phyloP scores from a whole-genome alignment of 164 flowering plant genomes.

The Kingdonia uniflora region DNA sequence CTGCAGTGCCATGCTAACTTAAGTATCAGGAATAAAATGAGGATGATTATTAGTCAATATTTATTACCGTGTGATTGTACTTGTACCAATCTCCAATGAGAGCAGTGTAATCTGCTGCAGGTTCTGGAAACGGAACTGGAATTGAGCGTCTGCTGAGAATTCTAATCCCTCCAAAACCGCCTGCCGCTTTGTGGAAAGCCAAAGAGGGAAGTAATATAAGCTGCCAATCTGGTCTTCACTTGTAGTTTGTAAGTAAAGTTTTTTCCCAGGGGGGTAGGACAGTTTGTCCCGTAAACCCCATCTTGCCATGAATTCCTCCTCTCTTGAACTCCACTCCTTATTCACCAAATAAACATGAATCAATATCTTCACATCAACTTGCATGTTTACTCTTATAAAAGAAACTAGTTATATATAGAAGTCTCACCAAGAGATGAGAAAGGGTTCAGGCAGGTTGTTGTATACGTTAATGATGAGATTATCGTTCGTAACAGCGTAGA shows the following conservation, averaged over 20 bases:
- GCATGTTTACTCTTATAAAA: background rate
- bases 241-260: slow-evolving; percentile 2
- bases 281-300: slow-evolving; percentile 1
- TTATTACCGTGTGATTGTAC: background rate
- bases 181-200: background rate
- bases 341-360: no score
- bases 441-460: slow-evolving; percentile 79
- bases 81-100: slow-evolving; percentile 6
- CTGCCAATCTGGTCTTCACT: slow-evolving; percentile 1
- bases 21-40: background rate
- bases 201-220: background rate
- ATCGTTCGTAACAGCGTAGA: slow-evolving; percentile 79
- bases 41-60: background rate
- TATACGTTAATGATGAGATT: slow-evolving; percentile 81
- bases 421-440: slow-evolving; percentile 75
- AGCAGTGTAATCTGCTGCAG: background rate
- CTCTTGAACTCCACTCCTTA: background rate
- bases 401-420: background rate
- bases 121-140: background rate
- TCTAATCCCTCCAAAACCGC: background rate
- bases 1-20: slow-evolving; percentile 20
- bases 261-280: background rate
- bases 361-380: no score
- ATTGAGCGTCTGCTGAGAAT: background rate
- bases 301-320: slow-evolving; percentile 6